Base-by-base conservation (phyloP, 352 stramenopile genomes). In the Phytophthora litchii region DNA sequence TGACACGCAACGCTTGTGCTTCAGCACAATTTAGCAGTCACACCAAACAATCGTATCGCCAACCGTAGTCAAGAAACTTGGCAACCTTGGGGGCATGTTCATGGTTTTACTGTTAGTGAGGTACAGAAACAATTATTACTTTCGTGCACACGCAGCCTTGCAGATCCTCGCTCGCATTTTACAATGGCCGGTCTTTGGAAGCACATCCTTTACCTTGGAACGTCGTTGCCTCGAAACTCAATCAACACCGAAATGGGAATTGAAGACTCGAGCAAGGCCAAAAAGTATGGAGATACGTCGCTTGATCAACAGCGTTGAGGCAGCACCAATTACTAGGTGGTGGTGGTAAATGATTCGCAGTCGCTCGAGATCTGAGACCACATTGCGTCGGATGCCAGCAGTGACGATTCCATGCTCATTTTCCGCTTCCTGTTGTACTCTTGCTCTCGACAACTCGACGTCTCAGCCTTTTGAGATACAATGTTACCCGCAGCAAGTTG, bases 291-390 rank as follows among this genome's bases (percentile, higher is more conserved):
- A n/a, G n/a, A n/a, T n/a, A n/a, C n/a, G n/a, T n/a, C n/a, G n/a
- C n/a, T n/a, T n/a, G n/a, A n/a, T n/a, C n/a, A n/a, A n/a, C n/a
- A n/a, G n/a, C n/a, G n/a, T n/a, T n/a, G n/a, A n/a, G n/a, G n/a
- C n/a, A 27, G 5, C 23, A 13, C 16, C 10, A n/a, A n/a, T 23
- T 48, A 57, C 16, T 5, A 5, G 23, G 37, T 27, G 8, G 34
- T n/a, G 17, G 43, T 49, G 17, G 31, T 42, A 20, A 37, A 34
- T 11, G 31, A 52, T 13, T 60, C 34, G 29, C 50, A 49, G 38
- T 90, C 79, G 3, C 60, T 78, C 9, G 76, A 86, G 46, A 88
- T 83, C 50, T 88, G 60, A 19, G 67, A 86, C 80, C 80, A 91
- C 52, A 91, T 85, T 36, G 75, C 66, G 46, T 91, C 80, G 9